Base-by-base conservation (phyloP, 2,329 filamentous ascomycete species). In the Pezicula neosporulosa region DNA sequence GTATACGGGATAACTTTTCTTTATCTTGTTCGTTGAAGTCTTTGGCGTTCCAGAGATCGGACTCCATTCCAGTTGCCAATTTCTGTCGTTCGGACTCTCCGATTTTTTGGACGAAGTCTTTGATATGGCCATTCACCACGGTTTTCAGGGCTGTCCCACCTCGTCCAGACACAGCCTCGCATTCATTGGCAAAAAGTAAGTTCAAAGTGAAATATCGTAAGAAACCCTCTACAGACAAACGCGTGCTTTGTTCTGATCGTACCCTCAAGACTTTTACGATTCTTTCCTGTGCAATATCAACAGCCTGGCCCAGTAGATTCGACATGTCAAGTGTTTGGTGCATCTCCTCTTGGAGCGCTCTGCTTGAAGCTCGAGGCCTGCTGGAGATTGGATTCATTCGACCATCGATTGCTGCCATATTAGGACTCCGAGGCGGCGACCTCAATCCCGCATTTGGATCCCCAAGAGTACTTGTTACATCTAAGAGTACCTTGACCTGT, bases 401-500 rank as follows among this genome's bases (percentile, higher is more conserved):
- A 12, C 54, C 56, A 45, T 66, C 64, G 5, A 66, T 50, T 35
- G 60, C 57, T 16, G 51, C 56, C 18, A 66, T 59, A 43, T 63
- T 61, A 21, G 63, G 63, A 52, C 60, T 68, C 57, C 60, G 53
- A 28, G 61, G 63, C 21, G 66, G 63, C 16, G 63, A 67, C 44
- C 59, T 65, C 52, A 59, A 57, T 15, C 54, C 55, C 15, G 45
- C 43, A 39, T 49, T 24, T 28, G 61, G 53, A 48, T 64, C 59
- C 5, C 58, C 60, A 48, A 65, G 56, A 12, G 83, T 86, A 66
- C 91, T 96, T 1, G 92, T 94, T 18, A 96, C 89, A 68, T 99
- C 94, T 9, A 99, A 77, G n/a, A 99, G 72, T 9, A 97, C 85
- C 68, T 99, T 99, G 50, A 94, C 88, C 66, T 97, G 93, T 0